Base-by-base conservation (phyloP, 2,329 filamentous ascomycete species). In the Westerdykella ornata region DNA sequence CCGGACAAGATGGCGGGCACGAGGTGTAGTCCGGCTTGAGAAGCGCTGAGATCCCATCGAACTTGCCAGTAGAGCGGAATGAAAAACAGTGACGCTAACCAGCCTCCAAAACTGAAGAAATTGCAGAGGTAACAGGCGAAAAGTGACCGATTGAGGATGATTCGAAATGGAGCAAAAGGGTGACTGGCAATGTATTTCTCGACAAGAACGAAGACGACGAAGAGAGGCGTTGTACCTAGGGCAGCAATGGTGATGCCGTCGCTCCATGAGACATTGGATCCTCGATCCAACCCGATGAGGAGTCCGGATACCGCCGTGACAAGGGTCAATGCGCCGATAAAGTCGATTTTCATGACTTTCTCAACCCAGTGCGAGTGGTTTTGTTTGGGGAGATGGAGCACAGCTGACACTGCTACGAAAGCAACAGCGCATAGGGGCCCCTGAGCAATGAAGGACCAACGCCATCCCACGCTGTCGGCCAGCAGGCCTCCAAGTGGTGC, bases 11-110 rank as follows among this genome's bases (percentile, higher is more conserved):
- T 84, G 40, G 73, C 73, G 0, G 86, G 85, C 22, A 90, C 68
- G 14, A 90, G 73, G 26, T 80, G 69, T 1, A 83, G 45, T 1
- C 84, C 84, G 3, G 84, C 77, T 40, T 71, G 62, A 0, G 81
- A 80, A 1, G 85, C 81, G 3, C 74, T 75, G 17, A 80, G 67
- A 4, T 77, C 78, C 37, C 82, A 72, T 1, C 83, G 81, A 4
- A 82, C 84, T 64, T 90, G 86, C 65, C 85, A 86, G 65, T 84
- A 87, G 2, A 90, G 70, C 1, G 85, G 84, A n/a, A 86, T 68
- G 65, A 85, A 86, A 69, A 87, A 90, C 3, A 85, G 49, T 1
- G 74, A 67, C 0, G 77, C 74, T 35, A 81, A 62, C 69, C 72
- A 77, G 12, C 76, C 80, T 1, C 72, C 78, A 39, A 84, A 76